These are phyloP conservation scores for Chaetoscypha palmicola DNA, from an alignment of 2,329 filamentous ascomycete genomes.

Conservation along the genomic window DNA sequence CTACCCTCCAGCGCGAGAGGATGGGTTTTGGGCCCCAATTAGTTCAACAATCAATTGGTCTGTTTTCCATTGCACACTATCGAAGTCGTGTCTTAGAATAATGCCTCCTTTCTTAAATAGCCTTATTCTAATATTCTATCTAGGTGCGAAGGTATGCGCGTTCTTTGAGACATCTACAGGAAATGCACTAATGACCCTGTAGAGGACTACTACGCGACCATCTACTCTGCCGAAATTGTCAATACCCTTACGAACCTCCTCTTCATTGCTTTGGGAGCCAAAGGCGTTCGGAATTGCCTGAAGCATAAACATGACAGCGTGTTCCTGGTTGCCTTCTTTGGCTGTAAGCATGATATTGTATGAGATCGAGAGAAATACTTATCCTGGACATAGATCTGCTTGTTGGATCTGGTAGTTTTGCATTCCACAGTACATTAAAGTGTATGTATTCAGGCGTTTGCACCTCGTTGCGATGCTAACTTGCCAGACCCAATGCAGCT, in stretches of 20 bases:
- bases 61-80: no score
- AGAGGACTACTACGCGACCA: slow-evolving; percentile 69
- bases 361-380: neutral
- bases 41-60: slow-evolving; percentile 51
- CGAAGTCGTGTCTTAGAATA: no score
- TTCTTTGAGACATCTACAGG: no score
- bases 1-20: slow-evolving; percentile 30
- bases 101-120: no score
- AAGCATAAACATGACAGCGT: slow-evolving; percentile 66
- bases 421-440: slow-evolving; percentile 36
- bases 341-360: slow-evolving; percentile 21
- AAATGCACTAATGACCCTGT: neutral
- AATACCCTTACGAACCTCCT: slow-evolving; percentile 76
- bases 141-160: slow-evolving; percentile 72
- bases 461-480: slow-evolving; percentile 4
- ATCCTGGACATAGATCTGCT: slow-evolving; percentile 24
- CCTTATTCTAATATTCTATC: no score
- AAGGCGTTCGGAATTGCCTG: slow-evolving; percentile 67
- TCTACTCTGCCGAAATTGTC: slow-evolving; percentile 70
- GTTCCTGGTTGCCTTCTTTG: slow-evolving; percentile 58
- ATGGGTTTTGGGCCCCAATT: slow-evolving; percentile 31
- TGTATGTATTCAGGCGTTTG: slow-evolving; percentile 26
- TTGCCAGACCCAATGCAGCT: slow-evolving; percentile 60
- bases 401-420: slow-evolving; percentile 34
- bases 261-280: slow-evolving; percentile 71